A percentile compares a stretch with the other conserved stretches of the same genome.
Conservation (phyloP, 2,329 filamentous ascomycete genomes). For the Claviceps purpurea region DNA sequence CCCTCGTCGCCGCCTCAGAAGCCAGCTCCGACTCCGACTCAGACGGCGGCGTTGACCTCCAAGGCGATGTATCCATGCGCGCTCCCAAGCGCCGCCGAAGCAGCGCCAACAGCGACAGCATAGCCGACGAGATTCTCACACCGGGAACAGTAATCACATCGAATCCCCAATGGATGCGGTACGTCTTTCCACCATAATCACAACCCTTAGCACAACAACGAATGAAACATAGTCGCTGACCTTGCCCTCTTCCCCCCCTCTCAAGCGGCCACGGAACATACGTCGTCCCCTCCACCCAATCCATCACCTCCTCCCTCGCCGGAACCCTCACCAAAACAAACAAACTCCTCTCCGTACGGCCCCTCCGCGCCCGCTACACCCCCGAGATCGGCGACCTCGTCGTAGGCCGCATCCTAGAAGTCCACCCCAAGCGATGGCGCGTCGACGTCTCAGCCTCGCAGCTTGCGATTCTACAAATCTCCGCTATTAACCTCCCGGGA, state of each 20-base stretch:
- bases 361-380: slow-evolving; percentile 81
- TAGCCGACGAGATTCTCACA: slow-evolving; percentile 53
- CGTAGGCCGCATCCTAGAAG: slow-evolving; percentile 83
- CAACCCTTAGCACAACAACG: too few species aligned
- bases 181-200: slow-evolving; percentile 10
- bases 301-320: slow-evolving; percentile 80
- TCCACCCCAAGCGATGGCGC: slow-evolving; percentile 87
- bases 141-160: slow-evolving; percentile 80
- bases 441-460: slow-evolving; percentile 85
- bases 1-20: slow-evolving; percentile 11
- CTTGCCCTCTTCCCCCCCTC: neutral
- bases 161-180: slow-evolving; percentile 95
- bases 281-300: slow-evolving; percentile 43
- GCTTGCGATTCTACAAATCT: slow-evolving; percentile 73
- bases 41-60: slow-evolving; percentile 31
- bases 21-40: slow-evolving; percentile 31
- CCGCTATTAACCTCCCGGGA: slow-evolving; percentile 85
- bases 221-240: neutral
- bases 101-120: slow-evolving; percentile 13
- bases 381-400: slow-evolving; percentile 95
- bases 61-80: slow-evolving; percentile 32
- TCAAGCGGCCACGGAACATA: slow-evolving; percentile 84
- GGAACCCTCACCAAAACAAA: slow-evolving; percentile 88
- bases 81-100: slow-evolving; percentile 25
- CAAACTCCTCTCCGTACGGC: slow-evolving; percentile 85